Base-by-base conservation (phyloP, 2,329 filamentous ascomycete genomes). In the Fusarium ambrosium region DNA sequence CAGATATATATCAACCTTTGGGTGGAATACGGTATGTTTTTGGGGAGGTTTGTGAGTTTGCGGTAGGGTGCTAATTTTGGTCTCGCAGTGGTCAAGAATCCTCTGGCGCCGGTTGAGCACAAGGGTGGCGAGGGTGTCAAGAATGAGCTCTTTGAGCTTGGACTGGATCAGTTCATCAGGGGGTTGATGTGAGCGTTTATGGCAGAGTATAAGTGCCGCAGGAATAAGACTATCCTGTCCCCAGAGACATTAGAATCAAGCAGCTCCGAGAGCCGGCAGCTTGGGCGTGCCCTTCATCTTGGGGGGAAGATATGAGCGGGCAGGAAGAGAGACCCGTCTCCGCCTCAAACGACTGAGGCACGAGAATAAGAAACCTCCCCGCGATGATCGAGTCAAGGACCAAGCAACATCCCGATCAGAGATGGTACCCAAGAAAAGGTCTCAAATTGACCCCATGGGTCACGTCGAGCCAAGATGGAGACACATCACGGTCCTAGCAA, bases 1-100 rank as follows among this genome's bases (percentile, higher is more conserved):
- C 97, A 99, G 88, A 98, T 99, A 73, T 99, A 98, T 84, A 97
- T 98, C 68, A 98, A 97, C 82, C 90, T 98, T 27, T 99, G 97
- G 86, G 96, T 99, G 20, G 97, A 99, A 86, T 99, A 97, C 80
- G 93, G 93, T 95, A 84, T 69, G 88, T 85, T 18, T 20, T 10
- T 18, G 10, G 5, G 2, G n/a, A 10, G 13, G 7, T 18, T 18
- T 39, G 14, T 0, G 2, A 7, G 9, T 37, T 3, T 29, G 8
- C 2, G 6, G 48, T 11, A 37, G 43, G 36, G 6, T 14, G 48
- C 55, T 73, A 45, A 53, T 64, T 7, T 18, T 37, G 27, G 58
- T 34, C 29, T 18, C 64, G 14, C 64, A 92, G 92, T 93, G 48
- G 91, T 93, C 76, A 93, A 93, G 83, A 93, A 93, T 75, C 92